Percentiles rank a stretch among this genome's conserved stretches.
Evolutionary conservation across 495 filamentous ascomycete species (phyloP).

Genomic region (Penicillium herquei): DNA sequence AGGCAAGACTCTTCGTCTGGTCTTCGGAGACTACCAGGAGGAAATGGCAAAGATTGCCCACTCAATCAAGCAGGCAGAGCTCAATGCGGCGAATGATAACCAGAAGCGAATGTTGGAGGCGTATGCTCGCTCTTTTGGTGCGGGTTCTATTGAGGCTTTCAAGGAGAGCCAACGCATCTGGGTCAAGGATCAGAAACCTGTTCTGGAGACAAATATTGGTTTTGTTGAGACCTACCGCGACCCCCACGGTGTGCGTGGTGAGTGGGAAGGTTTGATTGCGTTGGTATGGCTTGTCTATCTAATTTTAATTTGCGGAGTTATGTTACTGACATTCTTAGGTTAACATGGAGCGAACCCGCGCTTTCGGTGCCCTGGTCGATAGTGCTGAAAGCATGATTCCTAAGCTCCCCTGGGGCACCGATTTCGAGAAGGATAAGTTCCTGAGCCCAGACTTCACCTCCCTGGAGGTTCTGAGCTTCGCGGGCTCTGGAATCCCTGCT

Average conservation of each 20-base stretch:
- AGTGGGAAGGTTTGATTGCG: slow-evolving; percentile 94
- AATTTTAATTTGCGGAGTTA: background rate
- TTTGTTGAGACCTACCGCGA: slow-evolving; percentile 98
- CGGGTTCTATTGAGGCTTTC: slow-evolving; percentile 82
- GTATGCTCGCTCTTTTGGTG: slow-evolving; percentile 81
- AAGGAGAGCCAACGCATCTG: slow-evolving; percentile 88
- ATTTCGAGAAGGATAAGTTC: slow-evolving; percentile 96
- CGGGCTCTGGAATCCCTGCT: slow-evolving; percentile 79
- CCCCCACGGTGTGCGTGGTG: slow-evolving; percentile 86
- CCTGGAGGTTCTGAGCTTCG: slow-evolving; percentile 71
- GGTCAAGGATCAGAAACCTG: slow-evolving; percentile 89
- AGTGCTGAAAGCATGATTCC: slow-evolving; percentile 80
- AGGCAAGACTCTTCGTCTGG: slow-evolving; percentile 70
- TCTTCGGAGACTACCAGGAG: slow-evolving; percentile 79
- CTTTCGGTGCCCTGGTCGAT: slow-evolving; percentile 84
- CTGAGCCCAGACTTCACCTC: slow-evolving; percentile 92
- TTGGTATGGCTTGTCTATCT: slow-evolving; percentile 42
- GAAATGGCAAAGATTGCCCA: slow-evolving; percentile 79
- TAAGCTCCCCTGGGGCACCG: slow-evolving; percentile 79
- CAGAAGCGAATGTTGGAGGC: slow-evolving; percentile 80
- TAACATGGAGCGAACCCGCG: slow-evolving; percentile 81
- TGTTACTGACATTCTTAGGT: slow-evolving; percentile 46
- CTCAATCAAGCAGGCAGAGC: slow-evolving; percentile 67
- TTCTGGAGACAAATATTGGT: slow-evolving; percentile 86
- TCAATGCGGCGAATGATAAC: slow-evolving; percentile 79